Base-by-base conservation (phyloP, 805 yeast genomes). In the Phaffomyces thermotolerans region DNA sequence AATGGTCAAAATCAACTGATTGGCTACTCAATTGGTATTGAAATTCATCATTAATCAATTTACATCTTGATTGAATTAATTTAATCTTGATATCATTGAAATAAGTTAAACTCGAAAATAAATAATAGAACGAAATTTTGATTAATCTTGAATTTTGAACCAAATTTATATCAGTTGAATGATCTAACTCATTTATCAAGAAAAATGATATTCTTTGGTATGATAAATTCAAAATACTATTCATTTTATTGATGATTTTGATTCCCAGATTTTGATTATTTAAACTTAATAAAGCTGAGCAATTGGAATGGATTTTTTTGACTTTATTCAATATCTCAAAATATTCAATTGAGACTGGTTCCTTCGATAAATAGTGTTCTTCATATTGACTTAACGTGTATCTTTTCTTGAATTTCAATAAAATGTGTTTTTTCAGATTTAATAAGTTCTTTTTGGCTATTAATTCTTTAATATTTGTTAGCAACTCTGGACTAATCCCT, bases 331-430 rank as follows among this genome's bases (percentile, higher is more conserved):
- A 65, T 1, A 78, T 73, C 4, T 55, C 58, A 52, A 87, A 85
- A 57, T 83, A 88, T 41, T 73, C 79, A 2, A 69, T 66, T 34
- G 68, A 64, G 9, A 74, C 47, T 15, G 57, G 44, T 43, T 66
- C 57, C 55, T 71, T 69, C 20, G 61, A 57, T 34, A 90, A 64
- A 7, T 74, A 62, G 52, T 76, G 83, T 37, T 78, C 81, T 52
- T 91, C 97, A 44, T 77, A 75, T 47, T 81, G 90, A 36, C 73
- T 74, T 36, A 91, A 60, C 0, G 90, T 76, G 56, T 84, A 87
- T 44, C 75, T 75, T 4, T 72, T 68, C 48, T 79, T 78, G 51
- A 84, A 76, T 25, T 72, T 69, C 1, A 62, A 52, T 34, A 85
- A 60, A 1, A 85, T 54, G 32, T 68, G 60, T 54, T 75, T 79